Evolutionary conservation across 2,329 filamentous ascomycete species (phyloP).

Genomic region (Fusarium camptoceras): DNA sequence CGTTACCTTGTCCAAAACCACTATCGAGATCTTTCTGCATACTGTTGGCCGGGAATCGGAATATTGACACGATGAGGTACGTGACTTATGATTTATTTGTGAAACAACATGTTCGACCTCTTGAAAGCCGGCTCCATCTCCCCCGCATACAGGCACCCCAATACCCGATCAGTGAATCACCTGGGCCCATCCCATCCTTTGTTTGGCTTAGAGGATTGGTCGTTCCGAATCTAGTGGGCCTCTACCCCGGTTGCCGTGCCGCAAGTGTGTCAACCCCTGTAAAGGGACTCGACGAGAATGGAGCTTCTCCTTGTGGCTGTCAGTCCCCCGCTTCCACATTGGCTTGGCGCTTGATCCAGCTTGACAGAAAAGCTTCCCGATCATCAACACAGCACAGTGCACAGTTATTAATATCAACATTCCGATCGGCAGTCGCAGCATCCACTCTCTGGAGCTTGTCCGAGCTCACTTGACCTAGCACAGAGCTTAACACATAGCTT

Average conservation of each 20-base stretch:
- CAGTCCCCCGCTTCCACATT: conserved; percentile 34
- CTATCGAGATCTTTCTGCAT: not conserved
- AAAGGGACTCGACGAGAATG: conserved; percentile 25
- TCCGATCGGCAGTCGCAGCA: conserved; percentile 3
- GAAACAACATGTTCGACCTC: not conserved
- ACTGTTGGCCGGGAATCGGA: not conserved
- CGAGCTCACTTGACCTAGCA: conserved; percentile 36
- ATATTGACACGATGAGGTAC: conserved; percentile 31
- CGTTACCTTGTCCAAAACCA: not conserved
- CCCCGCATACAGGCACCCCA: conserved; percentile 28
- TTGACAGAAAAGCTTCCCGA: not conserved
- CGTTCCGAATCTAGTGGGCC: conserved; percentile 28
- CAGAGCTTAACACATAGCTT: conserved; percentile 38
- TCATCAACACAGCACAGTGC: no score
- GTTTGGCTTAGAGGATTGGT: conserved; percentile 19
- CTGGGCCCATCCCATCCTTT: conserved; percentile 26
- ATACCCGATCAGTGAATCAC: conserved; percentile 31
- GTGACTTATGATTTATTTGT: conserved; percentile 11
- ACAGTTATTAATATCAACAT: conserved; percentile 18
- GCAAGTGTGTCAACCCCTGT: conserved; percentile 33
- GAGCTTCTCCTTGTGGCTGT: conserved; percentile 10
- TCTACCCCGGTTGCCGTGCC: conserved; percentile 31
- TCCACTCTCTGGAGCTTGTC: conserved; percentile 17
- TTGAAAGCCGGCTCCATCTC: conserved; percentile 15
- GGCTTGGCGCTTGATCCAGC: conserved; percentile 21